Percentiles rank a stretch among this genome's conserved stretches.
Evolutionary conservation across 129 eudicot genomes (phyloP).

Genomic region (Lactuca sativa): DNA sequence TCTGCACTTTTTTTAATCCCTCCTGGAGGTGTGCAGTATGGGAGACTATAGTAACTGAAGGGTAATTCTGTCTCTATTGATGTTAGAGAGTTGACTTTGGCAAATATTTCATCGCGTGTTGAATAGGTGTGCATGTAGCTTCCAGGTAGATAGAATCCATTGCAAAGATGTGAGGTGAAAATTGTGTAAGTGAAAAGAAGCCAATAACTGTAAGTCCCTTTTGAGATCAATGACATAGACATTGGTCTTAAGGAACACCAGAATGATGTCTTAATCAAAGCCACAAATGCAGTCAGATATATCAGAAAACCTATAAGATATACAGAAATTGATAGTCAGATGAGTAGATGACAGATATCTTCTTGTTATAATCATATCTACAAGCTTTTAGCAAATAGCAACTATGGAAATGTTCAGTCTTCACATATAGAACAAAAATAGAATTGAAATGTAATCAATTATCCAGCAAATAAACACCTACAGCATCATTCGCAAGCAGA

Average conservation of each 20-base stretch:
- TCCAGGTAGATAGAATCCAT: slow-evolving; percentile 70
- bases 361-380: background rate
- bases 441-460: background rate
- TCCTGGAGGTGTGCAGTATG: slow-evolving; percentile 61
- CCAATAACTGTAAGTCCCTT: slow-evolving; percentile 39
- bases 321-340: slow-evolving; percentile 7
- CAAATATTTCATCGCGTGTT: slow-evolving; percentile 49
- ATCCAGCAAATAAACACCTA: background rate
- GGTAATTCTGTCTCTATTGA: slow-evolving; percentile 79
- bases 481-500: slow-evolving; percentile 21
- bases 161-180: slow-evolving; percentile 36
- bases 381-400: slow-evolving; percentile 5
- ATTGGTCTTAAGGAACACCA: slow-evolving; percentile 37
- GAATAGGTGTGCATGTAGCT: slow-evolving; percentile 77
- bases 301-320: slow-evolving; percentile 26
- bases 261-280: slow-evolving; percentile 20
- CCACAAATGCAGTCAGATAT: slow-evolving; percentile 17
- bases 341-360: too few relatives aligned
- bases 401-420: slow-evolving; percentile 5
- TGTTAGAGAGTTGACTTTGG: slow-evolving; percentile 68
- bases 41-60: slow-evolving; percentile 69
- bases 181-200: slow-evolving; percentile 36
- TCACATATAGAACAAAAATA: slow-evolving; percentile 9
- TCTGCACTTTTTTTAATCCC: slow-evolving; percentile 74
- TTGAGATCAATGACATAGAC: slow-evolving; percentile 45